Conservation (phyloP, 306 rosid species). For the Prosopis cineraria region DNA sequence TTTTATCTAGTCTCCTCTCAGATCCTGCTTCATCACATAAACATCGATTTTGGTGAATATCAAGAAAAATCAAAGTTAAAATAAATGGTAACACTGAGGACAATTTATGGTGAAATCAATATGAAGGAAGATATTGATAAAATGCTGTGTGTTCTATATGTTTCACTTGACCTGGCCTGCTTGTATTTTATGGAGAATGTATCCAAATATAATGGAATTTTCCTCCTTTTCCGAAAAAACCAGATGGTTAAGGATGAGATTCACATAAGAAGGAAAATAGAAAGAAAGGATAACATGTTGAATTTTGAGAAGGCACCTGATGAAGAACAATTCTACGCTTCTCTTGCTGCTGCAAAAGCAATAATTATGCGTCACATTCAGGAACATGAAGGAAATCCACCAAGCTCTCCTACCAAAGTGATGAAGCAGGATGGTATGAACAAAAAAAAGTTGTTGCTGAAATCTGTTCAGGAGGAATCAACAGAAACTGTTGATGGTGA, state of each 20-base stretch:
- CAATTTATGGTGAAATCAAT: neutral
- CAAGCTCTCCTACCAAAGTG: neutral
- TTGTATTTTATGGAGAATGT: neutral
- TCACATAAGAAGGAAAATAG: neutral
- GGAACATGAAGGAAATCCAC: neutral
- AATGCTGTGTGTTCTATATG: neutral
- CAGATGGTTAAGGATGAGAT: conserved; percentile 1
- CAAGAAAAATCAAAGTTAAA: neutral
- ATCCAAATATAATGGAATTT: neutral
- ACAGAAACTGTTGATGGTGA: neutral
- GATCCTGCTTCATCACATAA: neutral
- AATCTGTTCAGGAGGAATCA: neutral
- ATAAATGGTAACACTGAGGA: neutral
- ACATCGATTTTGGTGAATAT: neutral
- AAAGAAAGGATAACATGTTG: neutral
- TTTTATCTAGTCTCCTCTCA: neutral
- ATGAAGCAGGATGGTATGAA: neutral
- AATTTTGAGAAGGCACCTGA: neutral
- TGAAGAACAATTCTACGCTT: neutral
- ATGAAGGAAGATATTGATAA: neutral
- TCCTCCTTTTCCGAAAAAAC: neutral
- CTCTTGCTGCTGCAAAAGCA: neutral
- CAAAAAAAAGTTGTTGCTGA: neutral
- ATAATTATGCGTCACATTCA: neutral
- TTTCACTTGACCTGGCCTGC: neutral